Percentiles rank a stretch among this genome's conserved stretches.
Conservation (phyloP, 306 rosid species). For the Cucumis hystrix region DNA sequence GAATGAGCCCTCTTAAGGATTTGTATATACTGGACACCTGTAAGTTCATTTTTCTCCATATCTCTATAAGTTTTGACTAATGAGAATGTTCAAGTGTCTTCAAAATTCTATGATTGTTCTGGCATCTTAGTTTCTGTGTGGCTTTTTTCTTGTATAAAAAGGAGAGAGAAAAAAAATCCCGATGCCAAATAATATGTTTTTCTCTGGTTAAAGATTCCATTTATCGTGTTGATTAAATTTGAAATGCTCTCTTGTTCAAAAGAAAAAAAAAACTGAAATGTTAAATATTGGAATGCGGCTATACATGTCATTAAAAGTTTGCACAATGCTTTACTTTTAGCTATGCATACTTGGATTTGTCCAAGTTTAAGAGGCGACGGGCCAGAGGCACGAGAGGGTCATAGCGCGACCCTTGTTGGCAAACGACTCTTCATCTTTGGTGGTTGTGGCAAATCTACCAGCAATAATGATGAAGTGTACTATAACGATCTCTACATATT, state of each 20-base stretch:
- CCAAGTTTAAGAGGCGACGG: constrained; percentile 82
- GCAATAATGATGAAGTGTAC: constrained; percentile 47
- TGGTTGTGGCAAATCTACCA: constrained; percentile 84
- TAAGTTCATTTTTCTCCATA: constrained; percentile 28
- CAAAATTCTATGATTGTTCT: background rate
- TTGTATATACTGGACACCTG: constrained; percentile 79
- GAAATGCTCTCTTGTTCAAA: background rate
- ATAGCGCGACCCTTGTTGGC: constrained; percentile 81
- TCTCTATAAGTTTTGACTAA: background rate
- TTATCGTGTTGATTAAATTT: background rate
- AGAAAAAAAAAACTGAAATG: background rate
- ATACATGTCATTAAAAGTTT: background rate
- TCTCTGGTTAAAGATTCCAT: background rate
- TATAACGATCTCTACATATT: constrained; percentile 86
- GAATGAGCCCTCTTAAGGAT: constrained; percentile 74
- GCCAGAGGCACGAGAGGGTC: constrained; percentile 96
- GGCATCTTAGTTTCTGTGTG: background rate
- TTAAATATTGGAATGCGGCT: background rate
- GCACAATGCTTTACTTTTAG: constrained; percentile 22
- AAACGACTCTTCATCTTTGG: constrained; percentile 78
- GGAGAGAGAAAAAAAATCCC: background rate
- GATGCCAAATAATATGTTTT: background rate
- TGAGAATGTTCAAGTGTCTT: background rate
- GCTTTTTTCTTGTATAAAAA: background rate
- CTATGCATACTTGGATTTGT: constrained; percentile 63